Percentiles rank a stretch among this genome's conserved stretches.
These are phyloP conservation scores for Eutypella sp. DNA, from an alignment of 2,329 filamentous ascomycete genomes.

Conservation along the genomic window DNA sequence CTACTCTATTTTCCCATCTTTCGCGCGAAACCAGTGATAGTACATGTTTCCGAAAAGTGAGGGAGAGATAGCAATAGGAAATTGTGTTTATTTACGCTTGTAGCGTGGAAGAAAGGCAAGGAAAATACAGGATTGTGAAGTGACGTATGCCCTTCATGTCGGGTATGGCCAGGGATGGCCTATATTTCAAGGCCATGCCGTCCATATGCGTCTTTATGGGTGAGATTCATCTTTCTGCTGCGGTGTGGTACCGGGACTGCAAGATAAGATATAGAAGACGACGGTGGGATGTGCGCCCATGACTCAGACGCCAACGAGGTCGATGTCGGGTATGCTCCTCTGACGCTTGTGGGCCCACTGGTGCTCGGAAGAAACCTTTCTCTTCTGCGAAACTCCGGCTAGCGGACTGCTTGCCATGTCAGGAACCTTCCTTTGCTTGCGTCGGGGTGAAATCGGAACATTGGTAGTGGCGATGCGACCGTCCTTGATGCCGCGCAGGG, in stretches of 20 bases:
- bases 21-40: too few relatives aligned
- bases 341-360: constrained; percentile 48
- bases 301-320: constrained; percentile 39
- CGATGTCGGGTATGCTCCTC: constrained; percentile 55
- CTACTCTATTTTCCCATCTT: too few relatives aligned
- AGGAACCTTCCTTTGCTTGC: constrained; percentile 50
- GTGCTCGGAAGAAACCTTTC: constrained; percentile 47
- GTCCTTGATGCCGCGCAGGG: constrained; percentile 58
- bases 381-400: constrained; percentile 45
- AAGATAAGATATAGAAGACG: constrained; percentile 7
- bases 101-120: constrained; percentile 4
- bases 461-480: constrained; percentile 62
- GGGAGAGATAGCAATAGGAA: too few relatives aligned
- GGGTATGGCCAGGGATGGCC: constrained; percentile 25
- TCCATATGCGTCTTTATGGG: constrained; percentile 23
- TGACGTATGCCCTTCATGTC: constrained; percentile 35
- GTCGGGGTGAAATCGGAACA: constrained; percentile 62
- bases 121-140: constrained; percentile 43
- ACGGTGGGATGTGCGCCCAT: not conserved
- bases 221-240: constrained; percentile 4
- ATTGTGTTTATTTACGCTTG: not conserved
- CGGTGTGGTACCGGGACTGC: not conserved
- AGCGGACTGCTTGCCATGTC: constrained; percentile 46
- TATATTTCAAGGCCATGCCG: constrained; percentile 20
- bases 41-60: too few relatives aligned